phyloP scores from a whole-genome alignment of 2,329 filamentous ascomycete species.

The Fusarium marasasianum region DNA sequence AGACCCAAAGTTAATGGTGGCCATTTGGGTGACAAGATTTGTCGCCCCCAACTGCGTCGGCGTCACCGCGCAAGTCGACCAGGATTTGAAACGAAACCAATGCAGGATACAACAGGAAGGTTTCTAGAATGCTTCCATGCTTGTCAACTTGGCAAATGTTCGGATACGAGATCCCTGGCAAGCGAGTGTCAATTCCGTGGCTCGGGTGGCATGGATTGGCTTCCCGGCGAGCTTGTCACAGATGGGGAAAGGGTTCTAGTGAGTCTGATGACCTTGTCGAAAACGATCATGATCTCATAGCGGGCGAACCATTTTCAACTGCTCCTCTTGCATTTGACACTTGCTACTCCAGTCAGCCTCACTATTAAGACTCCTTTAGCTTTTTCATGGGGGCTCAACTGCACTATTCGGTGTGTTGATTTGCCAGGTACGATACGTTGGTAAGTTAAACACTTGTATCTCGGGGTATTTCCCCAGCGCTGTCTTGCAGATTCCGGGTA shows the following conservation, averaged over 20 bases:
- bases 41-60: slow-evolving; percentile 12
- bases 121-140: slow-evolving; percentile 39
- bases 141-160: slow-evolving; percentile 2
- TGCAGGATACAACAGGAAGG: slow-evolving; percentile 35
- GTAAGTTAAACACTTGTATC: neutral
- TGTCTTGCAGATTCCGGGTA: slow-evolving; percentile 23
- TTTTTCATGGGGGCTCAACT: neutral
- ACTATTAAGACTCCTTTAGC: slow-evolving; percentile 8
- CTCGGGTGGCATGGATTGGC: slow-evolving; percentile 12
- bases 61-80: slow-evolving; percentile 4
- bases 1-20: neutral
- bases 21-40: neutral
- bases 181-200: slow-evolving; percentile 8
- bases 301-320: slow-evolving; percentile 19
- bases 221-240: slow-evolving; percentile 10
- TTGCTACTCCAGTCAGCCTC: slow-evolving; percentile 27
- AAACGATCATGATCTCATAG: slow-evolving; percentile 3
- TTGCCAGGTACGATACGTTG: neutral
- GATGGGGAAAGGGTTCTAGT: neutral
- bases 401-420: slow-evolving; percentile 3
- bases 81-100: slow-evolving; percentile 19
- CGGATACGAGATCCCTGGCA: slow-evolving; percentile 13
- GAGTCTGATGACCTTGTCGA: slow-evolving; percentile 5
- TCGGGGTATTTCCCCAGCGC: slow-evolving; percentile 12
- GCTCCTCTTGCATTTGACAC: neutral